Conservation (phyloP, 306 rosid genomes). For the Gleditsia sinensis region DNA sequence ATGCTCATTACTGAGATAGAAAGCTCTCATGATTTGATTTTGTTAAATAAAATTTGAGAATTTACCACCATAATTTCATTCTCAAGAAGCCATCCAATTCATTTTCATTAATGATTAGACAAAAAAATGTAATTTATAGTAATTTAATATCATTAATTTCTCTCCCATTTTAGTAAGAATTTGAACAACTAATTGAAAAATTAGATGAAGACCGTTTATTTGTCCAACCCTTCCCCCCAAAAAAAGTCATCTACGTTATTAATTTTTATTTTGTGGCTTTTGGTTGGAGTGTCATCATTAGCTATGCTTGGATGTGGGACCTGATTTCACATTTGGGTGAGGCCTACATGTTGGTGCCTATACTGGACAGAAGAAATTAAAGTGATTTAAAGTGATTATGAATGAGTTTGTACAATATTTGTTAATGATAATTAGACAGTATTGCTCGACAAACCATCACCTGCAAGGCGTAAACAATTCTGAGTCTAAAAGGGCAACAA, state of each 20-base stretch:
- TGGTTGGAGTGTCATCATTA: slow-evolving; percentile 66
- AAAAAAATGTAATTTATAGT: no score
- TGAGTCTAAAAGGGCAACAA: slow-evolving; percentile 28
- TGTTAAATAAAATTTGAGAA: not conserved
- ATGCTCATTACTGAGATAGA: not conserved
- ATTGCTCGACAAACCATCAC: slow-evolving; percentile 63
- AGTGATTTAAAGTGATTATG: slow-evolving; percentile 49
- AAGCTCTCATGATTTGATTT: not conserved
- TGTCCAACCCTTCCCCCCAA: not conserved
- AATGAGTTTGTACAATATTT: slow-evolving; percentile 37
- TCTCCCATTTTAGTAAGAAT: no score
- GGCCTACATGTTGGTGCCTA: slow-evolving; percentile 70
- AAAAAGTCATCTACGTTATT: not conserved
- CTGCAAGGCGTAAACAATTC: slow-evolving; percentile 49
- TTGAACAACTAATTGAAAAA: not conserved
- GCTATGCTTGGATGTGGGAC: slow-evolving; percentile 45
- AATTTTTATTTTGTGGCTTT: slow-evolving; percentile 5
- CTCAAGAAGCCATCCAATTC: not conserved
- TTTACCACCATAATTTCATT: not conserved
- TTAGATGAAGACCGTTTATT: not conserved
- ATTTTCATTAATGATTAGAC: not conserved
- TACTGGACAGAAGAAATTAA: slow-evolving; percentile 56
- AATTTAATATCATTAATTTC: no score
- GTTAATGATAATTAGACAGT: slow-evolving; percentile 43
- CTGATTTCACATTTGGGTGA: slow-evolving; percentile 48